Evolutionary conservation across 2,329 filamentous ascomycete genomes (phyloP), one percentile per base, ranked within the genome.

Genomic region (Aspergillus candidus): DNA sequence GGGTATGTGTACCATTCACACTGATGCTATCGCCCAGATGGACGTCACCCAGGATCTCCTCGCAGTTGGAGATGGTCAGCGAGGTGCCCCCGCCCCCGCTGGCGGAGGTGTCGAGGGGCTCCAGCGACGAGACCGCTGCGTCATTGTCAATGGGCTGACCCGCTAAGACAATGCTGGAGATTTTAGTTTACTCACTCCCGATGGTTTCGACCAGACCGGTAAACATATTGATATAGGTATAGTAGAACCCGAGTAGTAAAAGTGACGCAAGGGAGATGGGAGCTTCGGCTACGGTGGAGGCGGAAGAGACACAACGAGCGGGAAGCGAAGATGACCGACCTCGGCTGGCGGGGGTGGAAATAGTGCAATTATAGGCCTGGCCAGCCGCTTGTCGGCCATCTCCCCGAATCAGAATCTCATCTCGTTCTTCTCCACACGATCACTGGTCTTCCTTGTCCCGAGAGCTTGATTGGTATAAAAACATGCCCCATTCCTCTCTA

Each of bases 151-250:
- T 10, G 22, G 22, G 8, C 22, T 27, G 10, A 7, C 22, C 22
- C 7, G 17, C 11, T 27, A 39, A 33, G 17, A 43, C 15, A 39
- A 32, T 10, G 11, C 13, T 12, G 30, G 34, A 48, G 38, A 51
- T 38, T 42, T 27, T n/a, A 4, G 22, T 17, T 7, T 29, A 73
- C 83, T 70, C 73, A 94, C 91, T 90, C 73, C 93, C 93, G 52
- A 97, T 84, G 50, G 84, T 85, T 72, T 95, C 89, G 43, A 95
- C 87, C 50, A 95, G 86, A 56, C 93, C 93, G 46, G 93, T 97
- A 63, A 98, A 97, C 93, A 98, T 97, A 49, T 50, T 74, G 57
- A 46, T 32, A n/a, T 12, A 18, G n/a, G 11, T 22, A 40, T 15
- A 13, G 46, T 39, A 38, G 32, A 18, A 45, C 31, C 38, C 32